Percentiles rank a stretch among this genome's conserved stretches.
Conservation (phyloP, 441 rosid genomes). For the Pelargonium australe region DNA sequence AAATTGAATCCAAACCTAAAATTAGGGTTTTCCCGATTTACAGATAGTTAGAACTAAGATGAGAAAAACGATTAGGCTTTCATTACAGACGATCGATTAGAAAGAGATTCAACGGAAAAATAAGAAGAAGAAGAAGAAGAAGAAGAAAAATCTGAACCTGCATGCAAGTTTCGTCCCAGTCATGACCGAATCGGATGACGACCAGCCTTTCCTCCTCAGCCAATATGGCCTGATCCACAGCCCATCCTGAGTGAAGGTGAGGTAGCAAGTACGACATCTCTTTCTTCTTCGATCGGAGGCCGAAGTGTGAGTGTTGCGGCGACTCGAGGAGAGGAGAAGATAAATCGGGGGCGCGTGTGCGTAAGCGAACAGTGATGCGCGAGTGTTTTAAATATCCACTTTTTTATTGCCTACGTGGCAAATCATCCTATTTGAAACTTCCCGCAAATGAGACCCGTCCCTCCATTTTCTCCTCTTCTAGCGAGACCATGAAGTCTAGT, state of each 20-base stretch:
- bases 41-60: too few relatives aligned
- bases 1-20: too few relatives aligned
- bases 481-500: conserved; percentile 4
- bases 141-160: conserved; percentile 36
- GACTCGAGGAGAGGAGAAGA: too few relatives aligned
- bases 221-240: conserved; percentile 74
- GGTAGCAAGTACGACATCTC: conserved; percentile 70
- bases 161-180: conserved; percentile 95
- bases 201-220: conserved; percentile 85
- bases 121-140: too few relatives aligned
- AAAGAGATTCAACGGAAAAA: too few relatives aligned
- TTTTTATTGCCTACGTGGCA: not conserved
- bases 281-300: conserved; percentile 10
- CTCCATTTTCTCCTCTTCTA: not conserved
- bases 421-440: not conserved
- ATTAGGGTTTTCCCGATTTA: too few relatives aligned
- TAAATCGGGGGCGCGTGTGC: too few relatives aligned
- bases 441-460: not conserved
- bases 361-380: too few relatives aligned
- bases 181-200: conserved; percentile 82
- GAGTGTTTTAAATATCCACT: too few relatives aligned
- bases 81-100: too few relatives aligned
- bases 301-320: too few relatives aligned
- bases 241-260: conserved; percentile 88
- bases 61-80: too few relatives aligned